These are phyloP conservation scores for Dendrothele bispora DNA, from an alignment of 768 basidiomycete species.

Conservation along the genomic window DNA sequence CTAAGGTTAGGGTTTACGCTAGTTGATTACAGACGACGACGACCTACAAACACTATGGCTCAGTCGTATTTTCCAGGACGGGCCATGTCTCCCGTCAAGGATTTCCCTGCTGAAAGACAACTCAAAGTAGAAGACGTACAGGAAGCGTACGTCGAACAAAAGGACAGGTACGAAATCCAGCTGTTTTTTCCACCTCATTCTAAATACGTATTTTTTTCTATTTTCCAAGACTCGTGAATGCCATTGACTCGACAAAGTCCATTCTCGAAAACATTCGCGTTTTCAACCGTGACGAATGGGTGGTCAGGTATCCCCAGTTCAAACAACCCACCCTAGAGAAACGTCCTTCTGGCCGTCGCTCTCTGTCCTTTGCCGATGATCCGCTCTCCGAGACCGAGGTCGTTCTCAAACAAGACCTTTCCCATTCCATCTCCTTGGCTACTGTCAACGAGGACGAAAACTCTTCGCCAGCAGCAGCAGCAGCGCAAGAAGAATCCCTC, in stretches of 20 bases:
- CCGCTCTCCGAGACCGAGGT: conserved; percentile 68
- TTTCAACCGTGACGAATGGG: conserved; percentile 88
- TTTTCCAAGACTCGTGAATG: conserved; percentile 60
- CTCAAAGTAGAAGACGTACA: conserved; percentile 71
- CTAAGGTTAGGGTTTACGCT: too few relatives aligned
- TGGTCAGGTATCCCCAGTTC: conserved; percentile 84
- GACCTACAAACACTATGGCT: conserved; percentile 36
- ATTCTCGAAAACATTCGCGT: conserved; percentile 69
- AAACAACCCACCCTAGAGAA: conserved; percentile 40
- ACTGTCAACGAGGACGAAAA: conserved; percentile 44
- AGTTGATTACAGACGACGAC: too few relatives aligned
- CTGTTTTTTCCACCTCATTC: background rate
- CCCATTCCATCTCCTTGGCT: conserved; percentile 60
- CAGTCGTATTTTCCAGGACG: conserved; percentile 39
- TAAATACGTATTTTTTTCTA: background rate
- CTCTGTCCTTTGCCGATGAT: conserved; percentile 85
- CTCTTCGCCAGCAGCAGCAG: conserved; percentile 21
- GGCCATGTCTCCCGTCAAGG: conserved; percentile 35
- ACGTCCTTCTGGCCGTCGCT: conserved; percentile 48
- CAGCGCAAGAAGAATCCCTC: conserved; percentile 30
- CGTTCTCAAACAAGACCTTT: conserved; percentile 47
- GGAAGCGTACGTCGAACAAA: conserved; percentile 72
- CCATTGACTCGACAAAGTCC: conserved; percentile 69
- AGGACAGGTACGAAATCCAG: conserved; percentile 58
- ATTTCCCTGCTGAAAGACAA: conserved; percentile 37